Percentiles rank a stretch among this genome's conserved stretches.
Conservation (phyloP, 2,329 filamentous ascomycete genomes). For the Cyanodermella asteris region DNA sequence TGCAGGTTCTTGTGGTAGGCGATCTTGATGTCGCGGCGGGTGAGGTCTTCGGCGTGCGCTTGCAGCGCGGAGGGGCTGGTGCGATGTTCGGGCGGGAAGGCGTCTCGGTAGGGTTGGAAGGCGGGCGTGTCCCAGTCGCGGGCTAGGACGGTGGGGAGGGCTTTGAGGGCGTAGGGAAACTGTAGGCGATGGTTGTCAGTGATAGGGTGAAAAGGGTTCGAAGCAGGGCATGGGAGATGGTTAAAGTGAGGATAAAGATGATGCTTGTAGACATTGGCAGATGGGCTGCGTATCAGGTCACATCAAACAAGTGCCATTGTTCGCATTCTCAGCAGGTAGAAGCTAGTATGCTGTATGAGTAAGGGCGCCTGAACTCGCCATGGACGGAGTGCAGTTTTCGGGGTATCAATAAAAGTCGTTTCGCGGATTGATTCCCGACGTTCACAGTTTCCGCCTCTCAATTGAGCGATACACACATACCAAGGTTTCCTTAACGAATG, state of each 20-base stretch:
- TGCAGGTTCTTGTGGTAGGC: not conserved
- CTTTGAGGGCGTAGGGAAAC: not conserved
- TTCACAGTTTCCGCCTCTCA: too few species aligned
- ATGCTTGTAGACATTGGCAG: too few species aligned
- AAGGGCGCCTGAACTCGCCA: too few species aligned
- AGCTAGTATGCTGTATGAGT: too few species aligned
- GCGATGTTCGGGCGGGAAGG: not conserved
- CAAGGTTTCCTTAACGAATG: conserved; percentile 1
- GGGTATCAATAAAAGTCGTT: too few species aligned
- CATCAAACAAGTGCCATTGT: not conserved
- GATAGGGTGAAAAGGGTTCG: not conserved
- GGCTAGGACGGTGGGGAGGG: not conserved
- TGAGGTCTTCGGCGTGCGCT: not conserved
- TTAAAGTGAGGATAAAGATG: not conserved
- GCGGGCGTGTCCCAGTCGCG: not conserved
- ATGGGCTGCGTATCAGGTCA: not conserved
- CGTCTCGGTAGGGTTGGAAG: not conserved
- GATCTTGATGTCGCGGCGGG: not conserved
- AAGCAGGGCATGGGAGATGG: not conserved
- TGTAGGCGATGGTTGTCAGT: not conserved
- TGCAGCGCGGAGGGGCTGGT: not conserved
- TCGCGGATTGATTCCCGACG: too few species aligned
- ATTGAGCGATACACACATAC: not conserved
- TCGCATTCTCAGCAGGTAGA: too few species aligned
- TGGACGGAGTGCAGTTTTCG: too few species aligned